Evolutionary conservation across 2,329 filamentous ascomycete genomes (phyloP), one percentile per base, ranked within the genome.

Genomic region (Scedosporium apiospermum): DNA sequence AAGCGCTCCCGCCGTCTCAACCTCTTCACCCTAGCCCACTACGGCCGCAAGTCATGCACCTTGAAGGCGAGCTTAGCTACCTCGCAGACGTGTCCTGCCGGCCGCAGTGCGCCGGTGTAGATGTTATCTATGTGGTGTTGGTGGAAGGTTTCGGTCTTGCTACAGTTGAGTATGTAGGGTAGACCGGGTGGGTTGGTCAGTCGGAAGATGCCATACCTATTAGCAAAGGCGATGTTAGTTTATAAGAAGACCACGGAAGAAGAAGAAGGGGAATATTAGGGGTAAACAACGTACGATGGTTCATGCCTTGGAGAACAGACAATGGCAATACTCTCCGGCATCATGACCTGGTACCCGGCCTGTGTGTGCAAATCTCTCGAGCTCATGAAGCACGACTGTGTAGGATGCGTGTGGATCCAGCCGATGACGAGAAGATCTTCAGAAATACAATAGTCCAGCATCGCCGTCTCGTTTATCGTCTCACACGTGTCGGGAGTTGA

Each of bases 371-470:
- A 72, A 71, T 99, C 95, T 59, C 93, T 82, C 58, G 89, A 95
- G 72, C 91, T 96, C 90, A 99, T 96, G 73, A 99, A 99, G 74
- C 95, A 99, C 0, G 91, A 96, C 76, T 99, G 95, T 0, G 89
- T 91, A 0, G 95, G 95, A 73, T 99, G 95, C 0, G 95, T 99
- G 72, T 99, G 95, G 65, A 99, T 99, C 95, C 95, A 99, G 46
- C 93, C 93, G 4, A 96, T 82, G 61, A 96, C 86, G 73, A 96
- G 84, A 42, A 98, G 76, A 65, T 96, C 90, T 70, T 96, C 85
- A 4, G 81, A 82, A 68, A 95, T 90, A 71, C 93, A 96, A 72
- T 93, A 97, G 63, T 96, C 91, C 68, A 97, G 93, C 30, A 97
- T 81, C 0, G 86, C 85, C 34, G 84, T 83, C 73, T 96, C 92